Evolutionary conservation across 148 eudicot genomes (phyloP).

Genomic region (Vaccinium macrocarpon): DNA sequence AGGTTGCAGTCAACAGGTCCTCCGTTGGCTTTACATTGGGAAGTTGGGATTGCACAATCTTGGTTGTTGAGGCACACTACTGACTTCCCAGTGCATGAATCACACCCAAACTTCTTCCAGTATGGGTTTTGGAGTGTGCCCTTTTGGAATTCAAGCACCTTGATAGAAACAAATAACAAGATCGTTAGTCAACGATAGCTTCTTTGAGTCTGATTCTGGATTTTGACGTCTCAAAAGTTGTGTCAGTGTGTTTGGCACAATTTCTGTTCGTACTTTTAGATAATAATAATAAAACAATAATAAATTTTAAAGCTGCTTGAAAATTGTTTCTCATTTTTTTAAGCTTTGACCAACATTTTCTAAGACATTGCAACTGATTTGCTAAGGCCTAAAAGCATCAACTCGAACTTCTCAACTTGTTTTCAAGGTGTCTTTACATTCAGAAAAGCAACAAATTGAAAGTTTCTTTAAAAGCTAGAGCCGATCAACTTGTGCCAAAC

Average conservation of each 20-base stretch:
- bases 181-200: too few species aligned
- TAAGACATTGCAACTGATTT: neutral
- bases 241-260: too few species aligned
- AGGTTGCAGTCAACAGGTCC: constrained; percentile 56
- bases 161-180: too few species aligned
- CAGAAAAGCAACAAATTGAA: too few species aligned
- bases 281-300: neutral
- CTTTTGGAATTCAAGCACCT: constrained; percentile 78
- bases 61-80: constrained; percentile 49
- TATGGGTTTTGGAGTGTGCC: constrained; percentile 68
- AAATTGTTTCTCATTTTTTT: neutral
- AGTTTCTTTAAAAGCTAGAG: neutral
- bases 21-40: constrained; percentile 52
- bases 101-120: constrained; percentile 74
- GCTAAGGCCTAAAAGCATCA: neutral
- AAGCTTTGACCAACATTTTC: neutral
- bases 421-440: neutral
- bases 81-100: constrained; percentile 35
- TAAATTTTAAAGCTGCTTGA: neutral
- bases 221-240: too few species aligned
- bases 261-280: neutral
- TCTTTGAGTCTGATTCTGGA: too few species aligned
- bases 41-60: constrained; percentile 56
- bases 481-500: neutral
- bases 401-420: neutral